Percentiles rank a stretch among this genome's conserved stretches.
Evolutionary conservation across 352 stramenopile genomes (phyloP).

Genomic region (Globisporangium nodosum): DNA sequence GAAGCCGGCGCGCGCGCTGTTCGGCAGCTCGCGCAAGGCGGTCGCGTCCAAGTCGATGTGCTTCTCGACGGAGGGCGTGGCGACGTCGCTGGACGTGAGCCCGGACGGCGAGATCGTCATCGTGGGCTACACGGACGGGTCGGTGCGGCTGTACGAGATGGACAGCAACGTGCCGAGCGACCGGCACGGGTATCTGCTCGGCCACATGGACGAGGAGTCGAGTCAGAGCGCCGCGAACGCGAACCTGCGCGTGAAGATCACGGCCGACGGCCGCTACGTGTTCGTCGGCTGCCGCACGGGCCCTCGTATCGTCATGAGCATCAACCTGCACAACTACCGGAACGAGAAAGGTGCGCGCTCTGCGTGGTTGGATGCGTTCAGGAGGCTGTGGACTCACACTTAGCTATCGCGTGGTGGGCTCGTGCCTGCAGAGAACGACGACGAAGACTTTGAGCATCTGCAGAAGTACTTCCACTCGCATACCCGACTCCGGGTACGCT

Average conservation of each 20-base stretch:
- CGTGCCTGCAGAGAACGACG: conserved; percentile 44
- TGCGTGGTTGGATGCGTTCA: neutral
- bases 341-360: conserved; percentile 60
- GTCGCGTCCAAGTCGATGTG: conserved; percentile 69
- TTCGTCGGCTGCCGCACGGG: conserved; percentile 75
- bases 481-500: conserved; percentile 47
- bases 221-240: conserved; percentile 39
- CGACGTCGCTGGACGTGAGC: conserved; percentile 68
- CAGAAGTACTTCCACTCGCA: conserved; percentile 71
- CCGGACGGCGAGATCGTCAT: conserved; percentile 79
- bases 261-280: conserved; percentile 66
- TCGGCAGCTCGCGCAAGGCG: conserved; percentile 23
- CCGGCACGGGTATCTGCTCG: conserved; percentile 70
- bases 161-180: conserved; percentile 80
- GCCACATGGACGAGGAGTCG: conserved; percentile 75
- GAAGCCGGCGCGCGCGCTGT: conserved; percentile 46
- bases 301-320: conserved; percentile 70
- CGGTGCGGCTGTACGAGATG: conserved; percentile 78
- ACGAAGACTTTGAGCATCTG: conserved; percentile 77
- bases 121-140: conserved; percentile 76
- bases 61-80: conserved; percentile 72
- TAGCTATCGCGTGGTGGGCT: neutral
- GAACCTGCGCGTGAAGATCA: conserved; percentile 74
- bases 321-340: conserved; percentile 75
- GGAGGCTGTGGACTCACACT: neutral